Percentiles rank a stretch among this genome's conserved stretches.
Evolutionary conservation across 805 yeast species (phyloP).

Genomic region (Cyberlindnera veronae): DNA sequence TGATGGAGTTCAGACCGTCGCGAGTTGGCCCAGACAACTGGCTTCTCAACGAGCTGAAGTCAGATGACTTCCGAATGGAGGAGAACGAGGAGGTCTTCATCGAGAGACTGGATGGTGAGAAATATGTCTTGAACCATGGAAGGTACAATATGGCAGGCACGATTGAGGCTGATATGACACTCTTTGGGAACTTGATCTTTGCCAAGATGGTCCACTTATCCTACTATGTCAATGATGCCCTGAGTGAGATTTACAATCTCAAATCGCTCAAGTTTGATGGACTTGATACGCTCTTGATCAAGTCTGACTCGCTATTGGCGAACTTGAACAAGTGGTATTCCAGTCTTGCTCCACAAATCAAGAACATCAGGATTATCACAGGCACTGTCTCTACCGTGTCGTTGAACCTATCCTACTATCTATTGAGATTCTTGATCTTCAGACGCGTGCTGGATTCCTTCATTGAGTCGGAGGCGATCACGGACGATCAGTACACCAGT

Average conservation of each 20-base stretch:
- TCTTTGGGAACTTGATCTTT: conserved; percentile 24
- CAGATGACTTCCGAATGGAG: conserved; percentile 22
- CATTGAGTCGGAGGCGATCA: conserved; percentile 18
- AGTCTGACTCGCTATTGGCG: conserved; percentile 14
- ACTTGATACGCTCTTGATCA: conserved; percentile 19
- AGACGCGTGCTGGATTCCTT: conserved; percentile 24
- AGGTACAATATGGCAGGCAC: conserved; percentile 3
- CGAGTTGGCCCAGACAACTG: conserved; percentile 26
- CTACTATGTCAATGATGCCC: conserved; percentile 22
- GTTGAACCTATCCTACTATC: conserved; percentile 23
- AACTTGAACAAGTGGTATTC: conserved; percentile 25
- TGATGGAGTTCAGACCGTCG: conserved; percentile 28
- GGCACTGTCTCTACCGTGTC: conserved; percentile 22
- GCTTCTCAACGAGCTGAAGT: conserved; percentile 20
- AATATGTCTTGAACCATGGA: conserved; percentile 16
- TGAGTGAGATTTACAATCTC: conserved; percentile 23
- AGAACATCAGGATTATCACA: conserved; percentile 10
- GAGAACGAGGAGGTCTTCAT: conserved; percentile 19
- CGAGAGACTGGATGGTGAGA: conserved; percentile 18
- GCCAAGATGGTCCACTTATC: conserved; percentile 27
- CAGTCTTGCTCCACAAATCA: conserved; percentile 18
- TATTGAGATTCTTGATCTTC: conserved; percentile 22
- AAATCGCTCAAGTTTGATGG: conserved; percentile 25
- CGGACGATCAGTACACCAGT: conserved; percentile 11
- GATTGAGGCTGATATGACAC: conserved; percentile 5